These are phyloP conservation scores for Trametes cinnabarina DNA, from an alignment of 768 basidiomycete genomes.

Conservation along the genomic window DNA sequence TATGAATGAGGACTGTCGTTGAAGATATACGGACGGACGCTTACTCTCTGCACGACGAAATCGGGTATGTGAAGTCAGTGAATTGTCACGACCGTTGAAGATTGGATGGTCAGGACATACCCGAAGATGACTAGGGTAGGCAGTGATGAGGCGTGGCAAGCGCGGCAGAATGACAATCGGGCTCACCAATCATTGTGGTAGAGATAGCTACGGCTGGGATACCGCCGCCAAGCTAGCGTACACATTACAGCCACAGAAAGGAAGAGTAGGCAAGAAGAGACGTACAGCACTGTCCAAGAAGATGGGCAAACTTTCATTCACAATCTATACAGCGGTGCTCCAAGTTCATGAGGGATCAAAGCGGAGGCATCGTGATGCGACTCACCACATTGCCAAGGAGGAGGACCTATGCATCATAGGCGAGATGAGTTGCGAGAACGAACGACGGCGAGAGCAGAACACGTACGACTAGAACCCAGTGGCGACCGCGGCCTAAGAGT, in stretches of 20 bases:
- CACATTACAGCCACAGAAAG: background rate
- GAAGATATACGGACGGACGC: background rate
- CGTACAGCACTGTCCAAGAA: conserved; percentile 71
- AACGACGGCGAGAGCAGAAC: background rate
- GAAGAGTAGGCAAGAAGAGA: background rate
- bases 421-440: background rate
- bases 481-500: conserved; percentile 50
- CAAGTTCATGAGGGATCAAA: too few species aligned
- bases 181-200: conserved; percentile 66
- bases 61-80: conserved; percentile 18
- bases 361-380: too few species aligned
- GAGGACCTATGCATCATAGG: conserved; percentile 54
- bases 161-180: background rate
- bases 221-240: conserved; percentile 57
- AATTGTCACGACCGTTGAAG: background rate
- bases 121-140: conserved; percentile 76
- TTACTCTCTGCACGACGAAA: conserved; percentile 37
- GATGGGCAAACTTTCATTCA: conserved; percentile 83
- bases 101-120: conserved; percentile 35
- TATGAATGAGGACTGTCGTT: background rate
- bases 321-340: conserved; percentile 49
- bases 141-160: background rate
- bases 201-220: conserved; percentile 76
- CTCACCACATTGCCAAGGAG: conserved; percentile 85
- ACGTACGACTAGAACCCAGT: conserved; percentile 87